These are phyloP conservation scores for Exidia glandulosa DNA, from an alignment of 768 basidiomycete genomes.

Conservation along the genomic window DNA sequence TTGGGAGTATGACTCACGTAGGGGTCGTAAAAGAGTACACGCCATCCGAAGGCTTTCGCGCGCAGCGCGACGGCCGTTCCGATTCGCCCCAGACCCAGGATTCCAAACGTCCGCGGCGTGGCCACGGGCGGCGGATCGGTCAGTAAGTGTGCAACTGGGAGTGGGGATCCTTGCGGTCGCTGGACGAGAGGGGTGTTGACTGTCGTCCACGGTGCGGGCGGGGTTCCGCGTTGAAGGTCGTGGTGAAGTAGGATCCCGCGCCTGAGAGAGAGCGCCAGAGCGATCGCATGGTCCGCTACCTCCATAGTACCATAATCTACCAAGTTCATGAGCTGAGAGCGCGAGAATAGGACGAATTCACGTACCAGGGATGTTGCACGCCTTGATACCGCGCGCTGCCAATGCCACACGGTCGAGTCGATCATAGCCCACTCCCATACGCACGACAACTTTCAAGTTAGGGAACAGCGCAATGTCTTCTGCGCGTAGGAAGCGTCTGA, in stretches of 20 bases:
- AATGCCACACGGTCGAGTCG: conserved; percentile 9
- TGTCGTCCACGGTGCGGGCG: conserved; percentile 6
- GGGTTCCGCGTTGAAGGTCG: conserved; percentile 8
- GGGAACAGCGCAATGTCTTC: conserved; percentile 8
- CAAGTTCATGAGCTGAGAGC: neutral
- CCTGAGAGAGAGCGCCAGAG: conserved; percentile 9
- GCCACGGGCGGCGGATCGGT: neutral
- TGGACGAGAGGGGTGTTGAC: conserved; percentile 8
- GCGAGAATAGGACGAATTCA: neutral
- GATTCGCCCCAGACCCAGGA: conserved; percentile 13
- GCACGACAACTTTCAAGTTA: conserved; percentile 9
- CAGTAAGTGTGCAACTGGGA: neutral
- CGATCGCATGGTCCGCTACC: conserved; percentile 14
- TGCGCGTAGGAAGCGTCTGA: conserved; percentile 4
- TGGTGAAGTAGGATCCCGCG: conserved; percentile 12
- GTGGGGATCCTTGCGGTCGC: neutral
- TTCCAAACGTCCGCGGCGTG: conserved; percentile 10
- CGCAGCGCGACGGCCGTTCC: conserved; percentile 13
- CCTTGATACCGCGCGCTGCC: conserved; percentile 6
- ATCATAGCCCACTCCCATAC: conserved; percentile 12
- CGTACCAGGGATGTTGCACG: conserved; percentile 12
- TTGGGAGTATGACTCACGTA: no score
- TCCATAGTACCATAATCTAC: conserved; percentile 12
- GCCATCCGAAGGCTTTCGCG: conserved; percentile 14
- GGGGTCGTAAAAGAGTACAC: conserved; percentile 13